Base-by-base conservation (phyloP, 306 rosid species). In the Trichosanthes truncata region DNA sequence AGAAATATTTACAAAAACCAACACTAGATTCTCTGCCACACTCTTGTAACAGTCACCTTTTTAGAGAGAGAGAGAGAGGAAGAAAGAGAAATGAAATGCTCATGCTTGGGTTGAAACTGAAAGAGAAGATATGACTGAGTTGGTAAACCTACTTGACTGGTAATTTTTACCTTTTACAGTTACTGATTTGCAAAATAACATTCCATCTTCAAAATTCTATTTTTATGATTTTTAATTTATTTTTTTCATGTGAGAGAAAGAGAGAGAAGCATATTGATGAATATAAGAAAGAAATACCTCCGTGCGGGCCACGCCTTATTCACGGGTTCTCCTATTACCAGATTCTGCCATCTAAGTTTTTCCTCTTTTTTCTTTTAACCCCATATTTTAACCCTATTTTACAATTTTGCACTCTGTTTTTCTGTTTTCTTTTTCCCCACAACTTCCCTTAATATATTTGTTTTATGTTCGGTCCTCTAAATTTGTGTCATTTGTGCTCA, bases 261-360 rank as follows among this genome's bases (percentile, higher is more conserved):
- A 51, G 49, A 43, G 41, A 43, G 60, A 29, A 36, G 72, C 80
- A 79, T 77, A 78, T 29, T 81, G 31, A 57, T 57, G 33, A 23
- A 57, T 57, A 67, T 57, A 67, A 87, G 84, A 80, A 85, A 82
- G 84, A 89, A 84, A 78, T 72, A 67, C n/a, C 62, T 55, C 73
- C 84, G 83, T 80, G 95, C 86, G 95, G 95, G 95, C 92, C 97
- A 89, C 79, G 46, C 88, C 85, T 82, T 62, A 57, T 80, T 92
- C 95, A 92, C 95, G 97, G 97, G 97, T 86, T 89, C 86, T 87
- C 81, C 92, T 89, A 83, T 83, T 88, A 20, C 88, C 77, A 87
- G 92, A 92, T 90, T 89, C 95, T 85, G 78, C 78, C 78, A 48
- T 49, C 78, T 48, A 48, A 23, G 74, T 9, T 67, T 45, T 12